Evolutionary conservation across 2,329 filamentous ascomycete genomes (phyloP), one percentile per base, ranked within the genome.

Genomic region (Penicillium frequentans): DNA sequence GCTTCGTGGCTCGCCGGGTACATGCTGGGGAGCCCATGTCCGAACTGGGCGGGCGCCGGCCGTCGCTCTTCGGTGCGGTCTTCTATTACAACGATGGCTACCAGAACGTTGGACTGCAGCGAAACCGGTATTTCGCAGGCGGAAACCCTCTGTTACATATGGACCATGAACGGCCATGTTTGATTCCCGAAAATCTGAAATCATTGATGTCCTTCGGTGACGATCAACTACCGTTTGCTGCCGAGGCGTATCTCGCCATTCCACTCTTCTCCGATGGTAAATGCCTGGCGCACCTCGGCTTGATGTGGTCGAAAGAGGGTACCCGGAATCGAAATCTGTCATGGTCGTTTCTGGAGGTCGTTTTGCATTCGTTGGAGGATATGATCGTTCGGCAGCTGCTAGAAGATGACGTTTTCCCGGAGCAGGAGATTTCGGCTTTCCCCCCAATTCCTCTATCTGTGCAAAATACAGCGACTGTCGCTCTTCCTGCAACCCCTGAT

Each of bases 91-190:
- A 87, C 65, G 82, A 86, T 64, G 86, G 83, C 27, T 76, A 78
- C 49, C 79, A 80, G 54, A 76, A 75, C 51, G 78, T 80, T 59
- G 76, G 80, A 24, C 79, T 85, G 50, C 76, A 85, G 63, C 81
- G 81, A 59, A 82, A 88, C 73, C 84, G 85, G 61, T 88, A 87
- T 71, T 81, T 85, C 64, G 83, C 85, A 37, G 87, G 86, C 63
- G 84, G 81, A 24, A 85, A 86, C 60, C 86, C 87, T 5, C 87
- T 87, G 70, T 82, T 82, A 35, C 83, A 88, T 68, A 89, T 90
- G 87, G 85, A 84, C 63, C 84, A 90, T 68, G 86, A 89, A 74
- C 88, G 89, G 70, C 84, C 89, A 50, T 87, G 89, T 68, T 73
- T 90, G 55, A 84, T 90, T 23, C 85, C 87, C 0, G 84, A 89